Base-by-base conservation (phyloP, 306 rosid species). In the Abrus pulchellus region DNA sequence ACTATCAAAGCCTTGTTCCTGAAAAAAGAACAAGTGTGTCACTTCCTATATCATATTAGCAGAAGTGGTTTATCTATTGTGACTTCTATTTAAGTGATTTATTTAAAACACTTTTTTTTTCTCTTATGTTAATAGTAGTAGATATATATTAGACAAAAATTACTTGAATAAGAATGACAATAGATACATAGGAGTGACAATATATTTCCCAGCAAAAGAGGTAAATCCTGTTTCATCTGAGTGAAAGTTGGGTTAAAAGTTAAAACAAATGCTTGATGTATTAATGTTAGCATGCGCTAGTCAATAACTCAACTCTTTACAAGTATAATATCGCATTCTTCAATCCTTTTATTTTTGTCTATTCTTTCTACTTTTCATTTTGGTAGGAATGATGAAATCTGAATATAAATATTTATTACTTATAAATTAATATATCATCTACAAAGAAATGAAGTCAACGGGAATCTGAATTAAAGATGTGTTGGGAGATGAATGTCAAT, bases 1-100 rank as follows among this genome's bases (percentile, higher is more conserved):
- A 92, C 89, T 83, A 90, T 90, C 76, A 92, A 83, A 67, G 97
- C 90, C 83, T 92, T 94, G 90, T 90, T 92, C 92, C 98, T 94
- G 90, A 83, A 77, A 75, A 68, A 54, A 79, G 20, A 20, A 6
- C 34, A 82, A 4, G 44, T n/a, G 20, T 20, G 20, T 20, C 20
- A 20, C 20, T 20, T 20, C 20, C 20, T 20, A 20, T 20, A 0
- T 20, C 20, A 20, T 20, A 20, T 20, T 20, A 20, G 20, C 20
- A 20, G 0, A 20, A 20, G 20, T 20, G 20, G 20, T 20, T 20
- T 20, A 20, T 20, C 20, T 20, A 20, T 20, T 20, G 20, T 20
- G 20, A 20, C 20, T 20, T 20, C 20, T 20, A 20, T 20, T 20
- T 20, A 20, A 20, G 20, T 20, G 20, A 20, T 20, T 20, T 20